Evolutionary conservation across 768 basidiomycete genomes (phyloP), one percentile per base, ranked within the genome.

Genomic region (Lyophyllum shimeji): DNA sequence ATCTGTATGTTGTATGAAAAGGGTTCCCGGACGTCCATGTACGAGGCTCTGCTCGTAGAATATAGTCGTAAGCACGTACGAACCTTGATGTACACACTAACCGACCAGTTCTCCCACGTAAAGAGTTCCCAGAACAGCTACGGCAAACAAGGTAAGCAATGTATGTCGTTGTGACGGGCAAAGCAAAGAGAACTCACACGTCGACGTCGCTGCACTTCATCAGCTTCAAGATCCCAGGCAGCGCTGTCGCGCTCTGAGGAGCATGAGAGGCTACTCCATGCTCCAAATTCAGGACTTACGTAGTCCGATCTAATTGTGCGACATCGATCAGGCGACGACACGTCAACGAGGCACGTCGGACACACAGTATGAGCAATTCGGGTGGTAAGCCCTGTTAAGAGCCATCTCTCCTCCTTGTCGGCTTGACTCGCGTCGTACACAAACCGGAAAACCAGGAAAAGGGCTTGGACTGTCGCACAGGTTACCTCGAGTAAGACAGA

Each of bases 91-190:
- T 29, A 5, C 27, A 2, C 17, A 70, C 74, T 53, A 56, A 78
- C 81, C 51, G 74, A 71, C 78, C 81, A 83, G 7, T 73, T 67
- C 61, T 83, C 80, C 69, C 75, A 79, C 17, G 73, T 70, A 60
- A 73, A 79, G 8, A 82, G 65, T 53, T 83, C 82, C 82, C 82
- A 83, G 63, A 82, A 83, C 37, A 82, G 61, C 72, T 74, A 53
- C 25, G 24, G 23, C 21, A 25, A 44, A 37, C n/a, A 40, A 34
- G 40, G 18, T 60, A 11, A 55, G 37, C 53, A n/a, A n/a, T n/a
- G 44, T 51, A 34, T 20, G 12, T 13, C n/a, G 15, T 20, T 11
- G 18, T 20, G 1, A 18, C 42, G 12, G 34, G 47, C 34, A 12
- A 23, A 27, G 12, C 40, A 37, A 55, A 51, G 29, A 27, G 31